Percentiles rank a stretch among this genome's conserved stretches.
Conservation (phyloP, 192 early-diverging fungal species). For the Coemansia sp. region DNA sequence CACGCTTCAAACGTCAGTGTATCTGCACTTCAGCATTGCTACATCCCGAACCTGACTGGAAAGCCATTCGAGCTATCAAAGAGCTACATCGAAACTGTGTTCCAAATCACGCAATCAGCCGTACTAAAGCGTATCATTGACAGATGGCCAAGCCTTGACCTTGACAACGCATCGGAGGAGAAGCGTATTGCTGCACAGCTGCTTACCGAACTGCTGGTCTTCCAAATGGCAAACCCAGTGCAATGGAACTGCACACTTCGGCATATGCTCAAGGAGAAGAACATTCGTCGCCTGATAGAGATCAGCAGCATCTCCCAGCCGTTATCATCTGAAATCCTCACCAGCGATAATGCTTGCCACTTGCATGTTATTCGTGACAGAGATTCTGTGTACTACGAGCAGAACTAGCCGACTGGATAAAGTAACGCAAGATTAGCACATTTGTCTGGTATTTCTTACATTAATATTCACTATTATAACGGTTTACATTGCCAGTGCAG, state of each 20-base stretch:
- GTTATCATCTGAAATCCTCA: no score
- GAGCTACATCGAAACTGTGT: constrained; percentile 73
- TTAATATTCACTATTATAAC: no score
- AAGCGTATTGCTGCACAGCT: constrained; percentile 75
- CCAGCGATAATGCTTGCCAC: neutral
- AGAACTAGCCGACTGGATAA: no score
- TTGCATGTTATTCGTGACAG: neutral
- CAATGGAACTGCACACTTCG: constrained; percentile 96
- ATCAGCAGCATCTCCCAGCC: constrained; percentile 74
- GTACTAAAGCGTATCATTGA: neutral
- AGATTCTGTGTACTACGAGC: neutral
- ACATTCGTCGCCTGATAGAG: constrained; percentile 83
- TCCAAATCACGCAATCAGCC: constrained; percentile 32
- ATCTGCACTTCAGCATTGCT: constrained; percentile 63
- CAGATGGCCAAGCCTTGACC: neutral
- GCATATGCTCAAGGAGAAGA: constrained; percentile 70
- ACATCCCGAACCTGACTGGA: constrained; percentile 95
- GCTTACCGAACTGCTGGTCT: constrained; percentile 85
- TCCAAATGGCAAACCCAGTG: constrained; percentile 92
- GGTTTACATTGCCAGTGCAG: no score
- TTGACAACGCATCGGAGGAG: constrained; percentile 57
- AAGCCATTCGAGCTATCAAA: constrained; percentile 78
- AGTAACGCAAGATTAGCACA: no score
- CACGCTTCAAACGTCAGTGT: neutral
- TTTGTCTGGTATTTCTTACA: no score